Evolutionary conservation across 495 filamentous ascomycete genomes (phyloP).

Genomic region (Tuber indicum): DNA sequence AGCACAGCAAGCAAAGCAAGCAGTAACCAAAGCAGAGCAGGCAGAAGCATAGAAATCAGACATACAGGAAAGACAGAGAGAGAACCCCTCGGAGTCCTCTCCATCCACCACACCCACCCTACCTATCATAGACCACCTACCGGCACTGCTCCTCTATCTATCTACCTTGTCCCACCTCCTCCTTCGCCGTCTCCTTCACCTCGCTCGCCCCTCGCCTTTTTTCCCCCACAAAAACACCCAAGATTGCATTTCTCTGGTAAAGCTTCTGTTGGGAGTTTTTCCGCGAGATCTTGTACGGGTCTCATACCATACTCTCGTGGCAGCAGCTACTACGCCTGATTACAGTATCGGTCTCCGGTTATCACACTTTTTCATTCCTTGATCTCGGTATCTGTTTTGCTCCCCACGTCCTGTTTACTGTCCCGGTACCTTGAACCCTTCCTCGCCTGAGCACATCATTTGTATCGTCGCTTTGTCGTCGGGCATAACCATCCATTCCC

Average conservation of each 20-base stretch:
- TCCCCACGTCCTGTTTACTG: background rate
- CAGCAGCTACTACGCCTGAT: background rate
- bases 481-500: background rate
- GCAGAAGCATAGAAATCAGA: slow-evolving; percentile 6
- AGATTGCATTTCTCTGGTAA: background rate
- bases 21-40: background rate
- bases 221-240: background rate
- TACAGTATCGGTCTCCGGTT: background rate
- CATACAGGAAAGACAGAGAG: background rate
- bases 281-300: background rate
- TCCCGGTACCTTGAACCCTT: background rate
- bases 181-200: background rate
- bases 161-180: slow-evolving; percentile 2
- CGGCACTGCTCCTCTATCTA: background rate
- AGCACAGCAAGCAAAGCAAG: background rate
- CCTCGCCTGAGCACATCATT: background rate
- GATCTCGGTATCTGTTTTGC: background rate
- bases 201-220: background rate
- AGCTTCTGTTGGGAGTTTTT: background rate
- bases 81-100: background rate
- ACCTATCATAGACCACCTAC: background rate
- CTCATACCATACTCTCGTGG: background rate
- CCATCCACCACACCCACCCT: background rate
- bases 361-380: background rate
- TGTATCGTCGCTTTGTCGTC: background rate